phyloP scores from a whole-genome alignment of 2,329 filamentous ascomycete species.

The Sporothrix euskadiensis region DNA sequence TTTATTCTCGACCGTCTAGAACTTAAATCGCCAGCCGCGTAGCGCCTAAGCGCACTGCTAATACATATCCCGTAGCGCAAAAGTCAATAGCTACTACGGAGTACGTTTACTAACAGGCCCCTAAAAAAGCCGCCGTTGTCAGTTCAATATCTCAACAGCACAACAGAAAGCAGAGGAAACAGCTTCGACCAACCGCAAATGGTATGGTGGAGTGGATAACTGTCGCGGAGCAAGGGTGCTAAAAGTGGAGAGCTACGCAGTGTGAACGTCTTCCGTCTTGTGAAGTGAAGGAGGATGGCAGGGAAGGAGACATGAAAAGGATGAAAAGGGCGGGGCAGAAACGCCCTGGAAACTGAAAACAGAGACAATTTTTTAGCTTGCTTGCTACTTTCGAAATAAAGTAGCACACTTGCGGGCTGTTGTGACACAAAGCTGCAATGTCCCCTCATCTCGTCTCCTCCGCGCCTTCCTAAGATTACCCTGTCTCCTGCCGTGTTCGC shows the following conservation, averaged over 20 bases:
- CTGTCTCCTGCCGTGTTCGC: background rate
- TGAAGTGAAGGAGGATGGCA: background rate
- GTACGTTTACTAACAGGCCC: background rate
- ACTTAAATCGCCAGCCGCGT: background rate
- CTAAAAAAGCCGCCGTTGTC: background rate
- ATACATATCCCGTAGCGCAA: background rate
- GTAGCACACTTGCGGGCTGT: background rate
- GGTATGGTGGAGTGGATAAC: slow-evolving; percentile 13
- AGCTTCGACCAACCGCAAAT: background rate
- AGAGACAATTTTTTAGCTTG: background rate
- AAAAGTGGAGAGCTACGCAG: slow-evolving; percentile 20
- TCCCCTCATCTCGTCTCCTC: background rate
- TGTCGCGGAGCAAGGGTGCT: slow-evolving; percentile 7
- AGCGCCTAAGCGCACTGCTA: background rate
- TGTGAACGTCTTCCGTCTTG: background rate
- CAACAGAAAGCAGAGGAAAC: background rate
- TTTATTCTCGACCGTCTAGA: background rate
- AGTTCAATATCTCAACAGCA: background rate
- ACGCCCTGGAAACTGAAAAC: background rate
- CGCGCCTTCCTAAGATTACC: background rate
- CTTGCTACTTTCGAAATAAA: background rate
- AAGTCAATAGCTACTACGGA: background rate
- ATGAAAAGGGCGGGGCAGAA: background rate
- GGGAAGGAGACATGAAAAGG: background rate
- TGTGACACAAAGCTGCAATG: background rate